Base-by-base conservation (phyloP, 164 flowering plant species). In the Stephania cephalantha region DNA sequence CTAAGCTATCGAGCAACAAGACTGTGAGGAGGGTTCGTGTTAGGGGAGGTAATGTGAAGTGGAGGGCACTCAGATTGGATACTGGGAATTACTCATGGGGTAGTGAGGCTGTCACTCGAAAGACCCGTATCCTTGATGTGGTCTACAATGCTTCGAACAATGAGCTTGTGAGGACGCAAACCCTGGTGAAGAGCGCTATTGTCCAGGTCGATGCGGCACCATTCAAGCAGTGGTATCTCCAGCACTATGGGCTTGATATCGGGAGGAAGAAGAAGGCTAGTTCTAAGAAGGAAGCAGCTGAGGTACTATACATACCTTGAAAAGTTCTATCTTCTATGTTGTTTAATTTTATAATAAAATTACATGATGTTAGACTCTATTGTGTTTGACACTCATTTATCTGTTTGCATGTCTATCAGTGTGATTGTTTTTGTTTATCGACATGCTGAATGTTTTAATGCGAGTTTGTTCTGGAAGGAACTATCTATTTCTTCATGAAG, bases 111-210 rank as follows among this genome's bases (percentile, higher is more conserved):
- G 79, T 81, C 25, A 81, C 84, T 10, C 79, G 79, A 3, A 81
- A 81, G 75, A 78, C 79, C 11, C 75, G 81, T 68, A 18, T 81
- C 30, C 82, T 82, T 64, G 82, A 82, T 22, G 82, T 82, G 71
- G 84, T 82, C 13, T 82, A 82, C 80, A 82, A 82, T 74, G 80
- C 84, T 11, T 82, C 84, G 1, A 79, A 82, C 74, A 82, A 82
- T 72, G 84, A 82, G 74, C 80, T 82, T 50, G 81, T 82, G 20
- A 61, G 82, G 69, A 82, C 83, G 15, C 83, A 81, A 71, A 81
- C 82, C 44, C 50, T 82, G 18, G 84, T 82, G 69, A 82, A 79
- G 77, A 71, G 84, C 31, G 84, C 76, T 18, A 82, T 82, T 69
- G 78, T 82, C 50, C 84, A 82, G 45, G 82, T 82, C 9, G 82